Base-by-base conservation (phyloP, 768 basidiomycete genomes). In the Trametes cubensis region DNA sequence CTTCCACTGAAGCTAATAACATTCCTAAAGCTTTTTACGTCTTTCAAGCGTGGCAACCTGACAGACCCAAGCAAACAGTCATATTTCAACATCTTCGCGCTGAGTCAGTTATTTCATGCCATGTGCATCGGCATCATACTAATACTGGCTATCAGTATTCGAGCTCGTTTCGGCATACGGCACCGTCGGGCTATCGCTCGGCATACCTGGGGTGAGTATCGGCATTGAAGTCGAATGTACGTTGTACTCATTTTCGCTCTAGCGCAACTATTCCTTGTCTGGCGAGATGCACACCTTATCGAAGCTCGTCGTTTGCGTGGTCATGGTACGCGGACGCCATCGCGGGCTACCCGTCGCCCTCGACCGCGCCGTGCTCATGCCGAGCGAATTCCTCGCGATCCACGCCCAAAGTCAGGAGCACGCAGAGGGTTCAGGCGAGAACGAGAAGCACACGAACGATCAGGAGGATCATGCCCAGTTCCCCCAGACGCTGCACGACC, bases 311-410 rank as follows among this genome's bases (percentile, higher is more conserved):
- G 66, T 98, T 34, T 87, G 85, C 70, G 72, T 84, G 8, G 94
- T 98, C 64, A 98, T 98, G 93, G 82, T 99, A 66, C 89, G 97
- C 59, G 94, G 95, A 6, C 84, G 94, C 11, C 95, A 97, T 73
- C 88, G 95, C 49, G 92, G 92, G 34, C 78, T 94, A 6, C 92
- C 92, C 0, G 88, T 91, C 21, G 93, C 91, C 4, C 92, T 94
- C 50, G 92, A 94, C 74, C 85, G 63, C 45, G 61, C 62, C 4
- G 61, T 69, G n/a, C 63, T 67, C 46, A 57, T 67, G 50, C 65
- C 68, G 4, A 41, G 53, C 55, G 60, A 61, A 23, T 64, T 64
- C 45, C 53, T 63, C 30, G 39, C 26, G 20, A 55, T 54, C 39
- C 45, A 30, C 25, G 20, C 53, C 5, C 39, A 39, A n/a, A 39